Evolutionary conservation across 306 rosid species (phyloP).

Genomic region (Cyamopsis tetragonoloba): DNA sequence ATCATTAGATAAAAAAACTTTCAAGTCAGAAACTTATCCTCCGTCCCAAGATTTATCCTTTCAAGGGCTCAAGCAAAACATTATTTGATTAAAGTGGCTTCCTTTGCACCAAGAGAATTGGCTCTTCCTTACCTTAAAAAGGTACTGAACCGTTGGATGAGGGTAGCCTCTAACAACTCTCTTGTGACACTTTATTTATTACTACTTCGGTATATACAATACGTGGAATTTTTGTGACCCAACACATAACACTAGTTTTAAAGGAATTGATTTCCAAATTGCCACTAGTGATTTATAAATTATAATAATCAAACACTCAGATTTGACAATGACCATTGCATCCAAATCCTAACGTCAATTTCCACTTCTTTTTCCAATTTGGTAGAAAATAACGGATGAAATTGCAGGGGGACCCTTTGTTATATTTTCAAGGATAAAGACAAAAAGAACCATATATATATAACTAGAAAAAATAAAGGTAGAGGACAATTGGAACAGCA

Average conservation of each 20-base stretch:
- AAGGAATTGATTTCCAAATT: not conserved
- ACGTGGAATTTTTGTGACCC: slow-evolving; percentile 9
- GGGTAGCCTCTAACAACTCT: not conserved
- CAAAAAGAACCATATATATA: not conserved
- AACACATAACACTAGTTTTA: not conserved
- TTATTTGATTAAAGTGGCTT: not conserved
- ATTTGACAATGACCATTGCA: not conserved
- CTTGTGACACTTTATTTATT: not conserved
- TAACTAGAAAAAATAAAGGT: not conserved
- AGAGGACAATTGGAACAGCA: not conserved
- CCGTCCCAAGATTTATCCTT: too few relatives aligned
- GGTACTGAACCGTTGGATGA: not conserved
- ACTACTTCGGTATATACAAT: not conserved
- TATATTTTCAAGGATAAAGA: not conserved
- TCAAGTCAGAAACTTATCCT: too few relatives aligned
- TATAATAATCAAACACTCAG: not conserved
- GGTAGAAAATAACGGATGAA: not conserved
- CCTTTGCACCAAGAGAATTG: slow-evolving; percentile 3
- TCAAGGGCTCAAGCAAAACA: not conserved
- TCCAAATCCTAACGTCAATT: slow-evolving; percentile 9
- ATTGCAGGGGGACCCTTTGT: not conserved
- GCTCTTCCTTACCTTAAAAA: slow-evolving; percentile 2
- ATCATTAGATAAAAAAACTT: too few relatives aligned
- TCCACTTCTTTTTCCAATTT: not conserved
- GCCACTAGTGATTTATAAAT: slow-evolving; percentile 5